Base-by-base conservation (phyloP, 768 basidiomycete species). In the Xerocomellus amylosporus region DNA sequence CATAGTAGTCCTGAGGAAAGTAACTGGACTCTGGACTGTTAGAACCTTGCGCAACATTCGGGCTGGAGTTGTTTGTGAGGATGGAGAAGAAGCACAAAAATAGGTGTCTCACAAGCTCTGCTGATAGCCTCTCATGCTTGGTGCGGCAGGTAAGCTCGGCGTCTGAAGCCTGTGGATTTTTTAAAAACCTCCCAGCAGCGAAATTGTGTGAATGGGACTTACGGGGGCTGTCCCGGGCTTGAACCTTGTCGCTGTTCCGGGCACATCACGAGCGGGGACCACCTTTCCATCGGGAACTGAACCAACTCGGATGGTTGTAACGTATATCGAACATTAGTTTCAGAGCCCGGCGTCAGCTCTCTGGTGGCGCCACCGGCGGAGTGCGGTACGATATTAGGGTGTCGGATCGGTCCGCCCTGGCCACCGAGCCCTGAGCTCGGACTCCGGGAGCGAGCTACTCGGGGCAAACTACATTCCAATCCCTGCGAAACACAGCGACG, bases 361-460 rank as follows among this genome's bases (percentile, higher is more conserved):
- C 51, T 54, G 26, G 46, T 26, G 44, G 43, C 41, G 46, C 53
- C 53, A 39, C 52, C 44, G 45, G 53, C 39, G n/a, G 44, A 39
- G 20, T 49, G 55, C 40, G 50, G 31, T 37, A 41, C n/a, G 33
- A 15, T 8, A 20, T n/a, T 20, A 30, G 30, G 30, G 43, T 46
- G 45, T 53, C 19, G 58, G 38, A 37, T 45, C 10, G 56, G 43
- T 38, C 45, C 58, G 13, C 38, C 63, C 28, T 63, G 63, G 22
- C 8, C 44, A 40, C 53, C 36, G 43, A 45, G 15, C 8, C 46
- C 55, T 22, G 51, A 47, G 42, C 55, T 51, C 42, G 65, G 66
- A 48, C 66, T 68, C 55, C 57, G 58, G 20, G 65, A 68, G 34
- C 55, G 64, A 36, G 58, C 37, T 17, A 4, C 39, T n/a, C 49